Base-by-base conservation (phyloP, 805 yeast genomes). In the Blastobotrys attinorum region DNA sequence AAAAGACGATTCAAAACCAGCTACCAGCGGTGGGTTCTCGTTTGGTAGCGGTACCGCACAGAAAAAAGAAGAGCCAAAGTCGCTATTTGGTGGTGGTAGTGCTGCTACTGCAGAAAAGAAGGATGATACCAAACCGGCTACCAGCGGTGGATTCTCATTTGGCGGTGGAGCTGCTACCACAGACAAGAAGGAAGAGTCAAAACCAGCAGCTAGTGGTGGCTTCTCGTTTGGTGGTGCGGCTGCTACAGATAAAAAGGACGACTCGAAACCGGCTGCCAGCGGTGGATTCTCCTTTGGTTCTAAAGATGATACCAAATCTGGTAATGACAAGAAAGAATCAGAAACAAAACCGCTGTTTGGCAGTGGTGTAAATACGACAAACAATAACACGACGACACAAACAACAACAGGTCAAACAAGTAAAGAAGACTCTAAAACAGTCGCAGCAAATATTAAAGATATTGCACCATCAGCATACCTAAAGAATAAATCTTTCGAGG, bases 401-500 rank as follows among this genome's bases (percentile, higher is more conserved):
- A n/a, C n/a, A n/a, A n/a, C n/a, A n/a, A n/a, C n/a, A n/a, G n/a
- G n/a, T n/a, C n/a, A n/a, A n/a, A n/a, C n/a, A n/a, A n/a, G n/a
- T n/a, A 3, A 43, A n/a, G 27, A 38, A 33, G 52, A 40, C 1
- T 20, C 53, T n/a, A 44, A 47, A 16, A 45, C 56, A 38, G 42
- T 47, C 21, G 52, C 53, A 44, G 51, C 46, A 21, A 54, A 54
- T 32, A 49, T 87, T 3, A 72, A 79, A 45, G 83, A 83, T 25
- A 73, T 87, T 3, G 77, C 56, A 3, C 60, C 66, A 3, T 59
- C 66, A 13, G 58, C 60, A 17, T 62, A 95, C 3, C 73, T 92
- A 31, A 88, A 85, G 55, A 92, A 92, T 64, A 87, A 87, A 61
- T 87, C 96, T 1, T 69, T 92, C 57, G 97, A 92, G 57, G 97